Percentiles rank a stretch among this genome's conserved stretches.
Conservation (phyloP, 352 stramenopile genomes). For the Peronospora belbahrii region DNA sequence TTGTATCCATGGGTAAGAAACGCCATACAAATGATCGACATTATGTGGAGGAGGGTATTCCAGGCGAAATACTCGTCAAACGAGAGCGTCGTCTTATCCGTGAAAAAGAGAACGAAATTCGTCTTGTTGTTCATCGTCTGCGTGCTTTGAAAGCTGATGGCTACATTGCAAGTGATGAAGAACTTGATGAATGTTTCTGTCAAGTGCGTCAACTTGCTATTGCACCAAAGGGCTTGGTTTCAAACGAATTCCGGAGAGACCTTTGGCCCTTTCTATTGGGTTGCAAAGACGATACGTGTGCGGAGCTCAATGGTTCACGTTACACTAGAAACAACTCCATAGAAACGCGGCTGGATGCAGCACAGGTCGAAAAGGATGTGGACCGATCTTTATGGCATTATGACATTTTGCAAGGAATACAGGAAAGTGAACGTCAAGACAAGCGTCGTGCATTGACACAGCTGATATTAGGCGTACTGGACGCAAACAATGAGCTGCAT, state of each 20-base stretch:
- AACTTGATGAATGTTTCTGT: slow-evolving; percentile 32
- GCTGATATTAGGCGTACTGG: slow-evolving; percentile 49
- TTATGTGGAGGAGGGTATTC: slow-evolving; percentile 29
- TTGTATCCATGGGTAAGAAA: slow-evolving; percentile 37
- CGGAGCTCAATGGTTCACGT: slow-evolving; percentile 5
- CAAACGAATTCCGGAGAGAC: slow-evolving; percentile 41
- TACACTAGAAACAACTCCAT: slow-evolving; percentile 2
- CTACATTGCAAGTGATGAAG: slow-evolving; percentile 5
- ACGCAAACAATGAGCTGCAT: slow-evolving; percentile 43
- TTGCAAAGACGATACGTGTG: neutral
- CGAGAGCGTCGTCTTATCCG: slow-evolving; percentile 37
- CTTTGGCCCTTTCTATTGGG: slow-evolving; percentile 62
- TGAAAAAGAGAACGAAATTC: slow-evolving; percentile 52
- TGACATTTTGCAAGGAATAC: slow-evolving; percentile 49
- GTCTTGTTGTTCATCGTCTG: slow-evolving; percentile 23
- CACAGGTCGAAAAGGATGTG: slow-evolving; percentile 77
- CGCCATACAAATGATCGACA: slow-evolving; percentile 16
- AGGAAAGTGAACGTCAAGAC: slow-evolving; percentile 48
- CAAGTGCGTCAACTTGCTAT: slow-evolving; percentile 59
- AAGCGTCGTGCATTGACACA: slow-evolving; percentile 58
- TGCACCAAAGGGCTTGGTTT: slow-evolving; percentile 43
- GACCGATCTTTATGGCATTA: slow-evolving; percentile 84
- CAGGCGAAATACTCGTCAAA: slow-evolving; percentile 22
- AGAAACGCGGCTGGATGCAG: slow-evolving; percentile 46
- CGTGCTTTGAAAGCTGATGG: slow-evolving; percentile 10